phyloP scores from a whole-genome alignment of 345 rosid genomes.

The Citrus reticulata region DNA sequence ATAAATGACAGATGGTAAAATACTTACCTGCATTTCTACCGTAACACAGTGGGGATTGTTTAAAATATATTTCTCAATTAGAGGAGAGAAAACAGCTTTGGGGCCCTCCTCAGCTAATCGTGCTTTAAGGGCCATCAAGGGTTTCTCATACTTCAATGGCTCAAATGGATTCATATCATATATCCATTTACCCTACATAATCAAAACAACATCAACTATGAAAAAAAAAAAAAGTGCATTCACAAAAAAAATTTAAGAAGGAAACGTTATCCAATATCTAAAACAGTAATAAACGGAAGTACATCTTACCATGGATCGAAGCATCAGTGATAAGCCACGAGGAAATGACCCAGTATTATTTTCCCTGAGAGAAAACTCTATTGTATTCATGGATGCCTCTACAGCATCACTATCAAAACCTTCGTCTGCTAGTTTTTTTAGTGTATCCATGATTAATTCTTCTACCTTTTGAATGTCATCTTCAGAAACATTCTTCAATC shows the following conservation, averaged over 20 bases:
- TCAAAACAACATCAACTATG: constrained; percentile 17
- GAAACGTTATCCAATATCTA: neutral
- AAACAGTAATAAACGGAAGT: neutral
- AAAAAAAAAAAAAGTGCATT: neutral
- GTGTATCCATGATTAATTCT: constrained; percentile 66
- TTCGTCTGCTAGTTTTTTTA: constrained; percentile 72
- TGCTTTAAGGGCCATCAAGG: constrained; percentile 68
- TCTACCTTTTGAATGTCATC: constrained; percentile 76
- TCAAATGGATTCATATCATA: constrained; percentile 97
- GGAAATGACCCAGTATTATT: constrained; percentile 98
- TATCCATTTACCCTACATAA: constrained; percentile 87
- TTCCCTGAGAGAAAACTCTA: constrained; percentile 95
- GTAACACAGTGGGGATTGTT: constrained; percentile 83
- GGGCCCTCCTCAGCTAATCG: constrained; percentile 86
- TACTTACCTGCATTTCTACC: constrained; percentile 85
- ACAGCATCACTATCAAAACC: constrained; percentile 89
- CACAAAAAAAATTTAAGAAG: neutral
- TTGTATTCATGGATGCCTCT: constrained; percentile 99
- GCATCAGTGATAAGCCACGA: constrained; percentile 96
- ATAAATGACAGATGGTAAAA: constrained; percentile 3
- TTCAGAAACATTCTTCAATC: constrained; percentile 82
- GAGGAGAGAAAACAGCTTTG: constrained; percentile 91
- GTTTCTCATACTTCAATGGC: constrained; percentile 89
- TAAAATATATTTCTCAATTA: constrained; percentile 80
- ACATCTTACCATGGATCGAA: constrained; percentile 68